Conservation (phyloP, 352 stramenopile genomes). For the Globisporangium lucens region DNA sequence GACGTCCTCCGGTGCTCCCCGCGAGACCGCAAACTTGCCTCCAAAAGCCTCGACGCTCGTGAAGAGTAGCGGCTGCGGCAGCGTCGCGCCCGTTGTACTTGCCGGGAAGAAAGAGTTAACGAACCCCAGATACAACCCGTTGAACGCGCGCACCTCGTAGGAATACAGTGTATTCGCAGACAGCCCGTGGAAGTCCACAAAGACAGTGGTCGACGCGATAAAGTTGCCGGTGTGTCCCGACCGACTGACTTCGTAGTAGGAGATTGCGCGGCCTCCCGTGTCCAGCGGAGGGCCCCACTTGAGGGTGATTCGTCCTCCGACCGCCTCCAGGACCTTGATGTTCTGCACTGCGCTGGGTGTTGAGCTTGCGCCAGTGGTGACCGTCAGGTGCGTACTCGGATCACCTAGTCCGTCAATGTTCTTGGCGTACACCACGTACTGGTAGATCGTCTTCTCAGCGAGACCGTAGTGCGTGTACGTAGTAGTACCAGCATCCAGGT, state of each 20-base stretch:
- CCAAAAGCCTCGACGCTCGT: conserved; percentile 26
- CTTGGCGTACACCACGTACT: conserved; percentile 35
- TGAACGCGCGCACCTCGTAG: conserved; percentile 48
- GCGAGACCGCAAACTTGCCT: conserved; percentile 41
- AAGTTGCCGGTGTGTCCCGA: conserved; percentile 14
- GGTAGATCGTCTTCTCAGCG: conserved; percentile 37
- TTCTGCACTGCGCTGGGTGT: conserved; percentile 24
- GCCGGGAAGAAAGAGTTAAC: neutral
- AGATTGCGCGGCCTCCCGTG: conserved; percentile 37
- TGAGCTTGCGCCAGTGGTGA: conserved; percentile 20
- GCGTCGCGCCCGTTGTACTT: conserved; percentile 23
- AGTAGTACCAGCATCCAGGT: conserved; percentile 7
- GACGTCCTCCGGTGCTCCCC: conserved; percentile 32
- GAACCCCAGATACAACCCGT: conserved; percentile 28
- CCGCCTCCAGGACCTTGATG: conserved; percentile 5
- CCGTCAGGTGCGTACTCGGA: conserved; percentile 22
- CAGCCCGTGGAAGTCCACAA: conserved; percentile 34
- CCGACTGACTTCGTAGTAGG: conserved; percentile 40
- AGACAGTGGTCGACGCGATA: conserved; percentile 15
- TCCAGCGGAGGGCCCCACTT: conserved; percentile 44
- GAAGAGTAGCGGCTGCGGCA: conserved; percentile 27
- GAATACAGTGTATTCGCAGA: conserved; percentile 27
- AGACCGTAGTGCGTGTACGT: conserved; percentile 46
- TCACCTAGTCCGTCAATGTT: conserved; percentile 48
- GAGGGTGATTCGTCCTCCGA: conserved; percentile 33